These are phyloP conservation scores for Platanthera zijinensis DNA, from an alignment of 106 monocot genomes.

Conservation along the genomic window DNA sequence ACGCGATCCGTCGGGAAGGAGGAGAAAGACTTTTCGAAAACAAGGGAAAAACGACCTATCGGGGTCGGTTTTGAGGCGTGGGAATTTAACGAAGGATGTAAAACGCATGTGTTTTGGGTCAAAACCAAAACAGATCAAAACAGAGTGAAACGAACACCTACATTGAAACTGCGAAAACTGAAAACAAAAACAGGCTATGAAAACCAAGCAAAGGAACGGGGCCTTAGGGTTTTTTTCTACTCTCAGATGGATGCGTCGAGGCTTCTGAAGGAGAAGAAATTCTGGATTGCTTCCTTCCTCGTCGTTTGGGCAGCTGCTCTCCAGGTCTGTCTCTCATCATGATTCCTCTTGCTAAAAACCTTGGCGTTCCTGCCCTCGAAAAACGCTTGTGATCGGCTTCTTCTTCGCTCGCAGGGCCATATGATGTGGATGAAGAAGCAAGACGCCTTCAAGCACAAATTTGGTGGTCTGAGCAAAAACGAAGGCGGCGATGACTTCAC, in stretches of 20 bases:
- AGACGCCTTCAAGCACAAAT: constrained; percentile 53
- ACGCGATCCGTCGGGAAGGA: too few relatives aligned
- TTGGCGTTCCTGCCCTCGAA: not conserved
- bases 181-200: too few relatives aligned
- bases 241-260: constrained; percentile 33
- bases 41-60: too few relatives aligned
- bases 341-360: not conserved
- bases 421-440: constrained; percentile 80
- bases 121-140: too few relatives aligned
- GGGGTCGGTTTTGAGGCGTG: too few relatives aligned
- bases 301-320: constrained; percentile 63
- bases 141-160: too few relatives aligned
- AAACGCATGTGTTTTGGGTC: too few relatives aligned
- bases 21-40: too few relatives aligned
- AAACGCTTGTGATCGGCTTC: not conserved
- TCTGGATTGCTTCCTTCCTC: constrained; percentile 65
- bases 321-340: constrained; percentile 27
- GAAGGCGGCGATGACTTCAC: constrained; percentile 3
- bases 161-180: too few relatives aligned
- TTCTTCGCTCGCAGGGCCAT: constrained; percentile 32
- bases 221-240: not conserved
- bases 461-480: constrained; percentile 18
- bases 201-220: too few relatives aligned
- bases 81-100: too few relatives aligned
- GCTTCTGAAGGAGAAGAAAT: constrained; percentile 52